Conservation (phyloP, 2,329 filamentous ascomycete species). For the Fusarium napiforme region DNA sequence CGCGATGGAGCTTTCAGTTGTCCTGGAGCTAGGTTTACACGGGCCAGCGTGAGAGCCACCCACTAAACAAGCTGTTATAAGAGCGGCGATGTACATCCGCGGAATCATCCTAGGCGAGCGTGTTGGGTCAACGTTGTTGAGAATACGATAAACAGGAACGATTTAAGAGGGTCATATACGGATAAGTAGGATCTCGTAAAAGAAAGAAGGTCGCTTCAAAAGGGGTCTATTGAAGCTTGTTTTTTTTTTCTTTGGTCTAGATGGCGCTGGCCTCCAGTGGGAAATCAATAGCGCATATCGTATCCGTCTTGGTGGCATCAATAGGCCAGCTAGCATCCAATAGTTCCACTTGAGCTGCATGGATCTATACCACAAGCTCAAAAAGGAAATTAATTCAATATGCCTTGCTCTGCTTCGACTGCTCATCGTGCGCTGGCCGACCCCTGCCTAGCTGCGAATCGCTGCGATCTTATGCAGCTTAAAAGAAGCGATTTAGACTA, state of each 20-base stretch:
- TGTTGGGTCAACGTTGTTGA: not conserved
- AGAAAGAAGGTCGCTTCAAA: no score
- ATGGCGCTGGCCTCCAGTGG: not conserved
- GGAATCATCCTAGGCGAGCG: not conserved
- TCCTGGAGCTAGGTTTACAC: not conserved
- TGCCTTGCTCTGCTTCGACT: not conserved
- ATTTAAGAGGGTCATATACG: not conserved
- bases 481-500: not conserved
- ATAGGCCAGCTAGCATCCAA: not conserved
- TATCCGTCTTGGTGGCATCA: not conserved
- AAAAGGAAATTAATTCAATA: not conserved
- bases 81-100: not conserved
- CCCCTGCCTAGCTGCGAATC: not conserved
- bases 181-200: no score
- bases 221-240: not conserved
- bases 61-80: not conserved
- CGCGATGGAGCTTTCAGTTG: no score
- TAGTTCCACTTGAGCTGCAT: not conserved
- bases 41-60: not conserved
- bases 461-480: no score
- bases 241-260: not conserved
- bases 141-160: rapidly evolving
- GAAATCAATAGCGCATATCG: not conserved
- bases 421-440: rapidly evolving
- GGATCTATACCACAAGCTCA: not conserved